Evolutionary conservation across 345 rosid genomes (phyloP).

Genomic region (Dipteronia sinensis): DNA sequence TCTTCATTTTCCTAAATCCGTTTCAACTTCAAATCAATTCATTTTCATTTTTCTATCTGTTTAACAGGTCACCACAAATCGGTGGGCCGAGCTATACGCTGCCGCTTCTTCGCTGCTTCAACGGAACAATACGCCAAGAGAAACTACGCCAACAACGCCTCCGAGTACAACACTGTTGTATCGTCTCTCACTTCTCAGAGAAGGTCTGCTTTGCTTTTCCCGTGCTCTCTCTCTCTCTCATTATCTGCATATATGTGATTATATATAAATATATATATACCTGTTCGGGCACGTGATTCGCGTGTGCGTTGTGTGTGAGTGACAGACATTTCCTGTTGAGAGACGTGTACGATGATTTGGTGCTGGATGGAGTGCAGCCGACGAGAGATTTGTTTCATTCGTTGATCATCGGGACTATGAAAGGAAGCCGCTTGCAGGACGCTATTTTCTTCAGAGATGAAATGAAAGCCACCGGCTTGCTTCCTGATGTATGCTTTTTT

Average conservation of each 20-base stretch:
- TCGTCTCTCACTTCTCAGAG: constrained; percentile 62
- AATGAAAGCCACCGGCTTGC: constrained; percentile 86
- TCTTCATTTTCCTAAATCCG: neutral
- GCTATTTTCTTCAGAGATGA: constrained; percentile 83
- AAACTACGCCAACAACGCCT: constrained; percentile 70
- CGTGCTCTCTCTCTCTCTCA: neutral
- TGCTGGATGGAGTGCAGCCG: constrained; percentile 94
- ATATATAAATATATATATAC: neutral
- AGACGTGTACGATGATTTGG: constrained; percentile 89
- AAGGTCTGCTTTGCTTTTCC: constrained; percentile 42
- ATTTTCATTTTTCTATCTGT: neutral
- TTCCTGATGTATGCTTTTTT: constrained; percentile 74
- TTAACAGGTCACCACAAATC: constrained; percentile 45
- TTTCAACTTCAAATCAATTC: neutral
- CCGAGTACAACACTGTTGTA: constrained; percentile 80
- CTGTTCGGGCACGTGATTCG: neutral
- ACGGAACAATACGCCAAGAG: constrained; percentile 58
- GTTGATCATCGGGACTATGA: constrained; percentile 83
- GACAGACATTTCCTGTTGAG: constrained; percentile 66
- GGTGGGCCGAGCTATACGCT: constrained; percentile 47
- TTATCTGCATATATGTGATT: neutral
- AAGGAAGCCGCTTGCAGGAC: constrained; percentile 80
- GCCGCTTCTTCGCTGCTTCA: constrained; percentile 53
- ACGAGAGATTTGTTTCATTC: constrained; percentile 73
- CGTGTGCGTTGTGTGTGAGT: neutral